Percentiles rank a stretch among this genome's conserved stretches.
Conservation (phyloP, 768 basidiomycete species). For the Kwoniella europaea region DNA sequence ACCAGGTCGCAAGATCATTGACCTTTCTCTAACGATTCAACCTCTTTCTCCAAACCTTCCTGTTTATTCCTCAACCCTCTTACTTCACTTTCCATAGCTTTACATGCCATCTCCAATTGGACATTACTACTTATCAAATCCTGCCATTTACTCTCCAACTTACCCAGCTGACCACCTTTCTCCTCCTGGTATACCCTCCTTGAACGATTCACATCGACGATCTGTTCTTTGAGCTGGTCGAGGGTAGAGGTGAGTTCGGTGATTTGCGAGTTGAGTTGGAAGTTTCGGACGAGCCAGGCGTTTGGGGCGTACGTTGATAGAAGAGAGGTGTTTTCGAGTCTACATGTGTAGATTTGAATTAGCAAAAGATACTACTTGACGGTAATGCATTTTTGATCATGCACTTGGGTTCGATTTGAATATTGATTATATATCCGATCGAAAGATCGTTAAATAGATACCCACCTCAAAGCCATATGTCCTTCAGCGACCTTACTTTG, state of each 20-base stretch:
- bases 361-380: no score
- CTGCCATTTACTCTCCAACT: constrained; percentile 87
- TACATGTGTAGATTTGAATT: constrained; percentile 51
- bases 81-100: constrained; percentile 82
- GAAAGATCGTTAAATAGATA: background rate
- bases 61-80: constrained; percentile 54
- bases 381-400: no score
- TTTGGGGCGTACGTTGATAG: constrained; percentile 86
- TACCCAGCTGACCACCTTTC: constrained; percentile 76
- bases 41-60: constrained; percentile 46
- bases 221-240: constrained; percentile 65
- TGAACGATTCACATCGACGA: constrained; percentile 83
- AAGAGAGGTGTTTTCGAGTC: constrained; percentile 80
- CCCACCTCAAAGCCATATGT: constrained; percentile 54
- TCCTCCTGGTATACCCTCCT: constrained; percentile 83
- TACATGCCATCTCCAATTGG: constrained; percentile 94
- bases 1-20: background rate
- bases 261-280: constrained; percentile 76
- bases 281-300: constrained; percentile 90
- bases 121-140: constrained; percentile 86
- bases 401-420: no score
- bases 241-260: constrained; percentile 66
- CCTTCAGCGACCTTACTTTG: constrained; percentile 50
- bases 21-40: constrained; percentile 42
- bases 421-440: background rate